Percentiles rank a stretch among this genome's conserved stretches.
These are phyloP conservation scores for Flaveria trinervia DNA, from an alignment of 129 eudicot species.

Conservation along the genomic window DNA sequence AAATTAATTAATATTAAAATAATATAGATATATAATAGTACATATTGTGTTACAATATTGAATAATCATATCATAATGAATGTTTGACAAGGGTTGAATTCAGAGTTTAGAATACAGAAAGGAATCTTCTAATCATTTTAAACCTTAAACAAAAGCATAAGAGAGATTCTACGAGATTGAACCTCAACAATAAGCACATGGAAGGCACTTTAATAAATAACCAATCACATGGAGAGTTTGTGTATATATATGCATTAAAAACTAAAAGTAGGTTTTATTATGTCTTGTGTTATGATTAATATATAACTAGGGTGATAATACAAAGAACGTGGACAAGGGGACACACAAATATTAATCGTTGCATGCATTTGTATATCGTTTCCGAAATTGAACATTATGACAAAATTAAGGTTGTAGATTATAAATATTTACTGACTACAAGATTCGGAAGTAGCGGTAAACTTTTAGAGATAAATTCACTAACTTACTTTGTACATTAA, in stretches of 20 bases:
- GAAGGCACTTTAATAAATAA: slow-evolving; percentile 22
- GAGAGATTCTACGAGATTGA: slow-evolving; percentile 16
- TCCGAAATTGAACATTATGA: not conserved
- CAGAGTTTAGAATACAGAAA: not conserved
- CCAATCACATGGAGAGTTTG: slow-evolving; percentile 25
- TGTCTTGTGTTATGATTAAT: slow-evolving; percentile 5
- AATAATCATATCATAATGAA: too few relatives aligned
- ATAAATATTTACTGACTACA: not conserved
- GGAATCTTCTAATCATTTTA: slow-evolving; percentile 25
- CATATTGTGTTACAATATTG: too few relatives aligned
- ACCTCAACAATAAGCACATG: slow-evolving; percentile 32
- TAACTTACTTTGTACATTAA: slow-evolving; percentile 4
- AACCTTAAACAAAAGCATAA: slow-evolving; percentile 24
- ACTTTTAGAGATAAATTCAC: not conserved
- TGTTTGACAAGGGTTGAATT: too few relatives aligned
- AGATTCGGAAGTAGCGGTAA: not conserved
- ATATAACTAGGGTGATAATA: slow-evolving; percentile 1
- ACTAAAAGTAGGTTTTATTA: not conserved
- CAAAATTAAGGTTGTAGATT: not conserved
- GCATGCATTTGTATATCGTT: not conserved
- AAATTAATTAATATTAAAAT: too few relatives aligned
- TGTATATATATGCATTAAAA: not conserved
- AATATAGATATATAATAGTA: too few relatives aligned
- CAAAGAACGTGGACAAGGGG: slow-evolving; percentile 13
- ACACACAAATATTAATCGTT: not conserved